Conservation (phyloP, 805 yeast species). For the Candida andamanensis region DNA sequence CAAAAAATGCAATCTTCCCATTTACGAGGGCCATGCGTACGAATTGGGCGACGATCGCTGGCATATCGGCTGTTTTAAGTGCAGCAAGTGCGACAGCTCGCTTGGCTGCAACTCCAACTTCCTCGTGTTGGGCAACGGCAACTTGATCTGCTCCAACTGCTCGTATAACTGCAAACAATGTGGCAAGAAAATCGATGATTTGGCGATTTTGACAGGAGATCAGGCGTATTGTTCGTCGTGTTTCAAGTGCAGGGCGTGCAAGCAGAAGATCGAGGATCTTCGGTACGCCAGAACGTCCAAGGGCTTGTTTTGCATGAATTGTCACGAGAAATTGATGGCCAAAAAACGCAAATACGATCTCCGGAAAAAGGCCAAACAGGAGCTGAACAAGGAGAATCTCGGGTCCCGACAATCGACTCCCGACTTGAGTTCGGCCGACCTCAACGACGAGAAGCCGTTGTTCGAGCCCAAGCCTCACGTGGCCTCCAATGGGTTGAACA, state of each 20-base stretch:
- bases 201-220: slow-evolving; percentile 92
- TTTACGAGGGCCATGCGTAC: slow-evolving; percentile 89
- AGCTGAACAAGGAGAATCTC: slow-evolving; percentile 3
- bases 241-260: slow-evolving; percentile 86
- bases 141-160: slow-evolving; percentile 83
- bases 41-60: slow-evolving; percentile 92
- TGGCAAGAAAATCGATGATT: slow-evolving; percentile 79
- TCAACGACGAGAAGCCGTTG: slow-evolving; percentile 5
- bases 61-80: slow-evolving; percentile 91
- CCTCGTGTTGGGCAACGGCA: slow-evolving; percentile 88
- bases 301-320: slow-evolving; percentile 88
- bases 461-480: slow-evolving; percentile 15
- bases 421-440: slow-evolving; percentile 4
- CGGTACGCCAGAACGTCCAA: slow-evolving; percentile 89
- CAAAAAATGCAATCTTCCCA: slow-evolving; percentile 41
- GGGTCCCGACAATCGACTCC: background rate
- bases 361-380: slow-evolving; percentile 24
- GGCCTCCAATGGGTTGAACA: slow-evolving; percentile 13
- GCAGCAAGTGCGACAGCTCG: slow-evolving; percentile 75
- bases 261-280: slow-evolving; percentile 77
- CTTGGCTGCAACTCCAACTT: slow-evolving; percentile 87
- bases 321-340: slow-evolving; percentile 80
- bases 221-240: slow-evolving; percentile 91
- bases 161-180: slow-evolving; percentile 88
- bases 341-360: slow-evolving; percentile 64